These are phyloP conservation scores for Phytophthora citrophthora DNA, from an alignment of 352 stramenopile species.

Conservation along the genomic window DNA sequence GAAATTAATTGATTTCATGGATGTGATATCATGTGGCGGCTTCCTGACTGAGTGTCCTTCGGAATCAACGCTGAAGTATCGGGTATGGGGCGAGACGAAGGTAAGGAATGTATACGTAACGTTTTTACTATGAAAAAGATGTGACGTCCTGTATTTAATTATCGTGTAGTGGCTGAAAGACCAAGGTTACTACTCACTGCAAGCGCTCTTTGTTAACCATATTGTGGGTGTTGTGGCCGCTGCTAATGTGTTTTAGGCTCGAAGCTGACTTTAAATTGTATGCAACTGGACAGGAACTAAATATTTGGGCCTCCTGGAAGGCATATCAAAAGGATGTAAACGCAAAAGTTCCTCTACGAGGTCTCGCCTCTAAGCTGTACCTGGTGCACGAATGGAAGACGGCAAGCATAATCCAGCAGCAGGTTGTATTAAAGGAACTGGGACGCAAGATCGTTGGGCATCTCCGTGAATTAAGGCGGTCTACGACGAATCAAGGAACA, in stretches of 20 bases:
- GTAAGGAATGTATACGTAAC: constrained; percentile 17
- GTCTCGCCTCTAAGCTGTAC: constrained; percentile 57
- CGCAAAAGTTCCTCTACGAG: constrained; percentile 50
- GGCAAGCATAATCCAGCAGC: constrained; percentile 20
- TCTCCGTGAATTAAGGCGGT: constrained; percentile 24
- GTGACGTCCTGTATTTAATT: constrained; percentile 3
- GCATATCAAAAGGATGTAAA: constrained; percentile 34
- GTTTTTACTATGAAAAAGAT: not conserved
- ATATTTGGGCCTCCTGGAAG: constrained; percentile 70
- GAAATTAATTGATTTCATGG: constrained; percentile 51
- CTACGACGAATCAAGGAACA: constrained; percentile 1
- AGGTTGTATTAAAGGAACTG: constrained; percentile 28
- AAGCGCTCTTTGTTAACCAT: constrained; percentile 75
- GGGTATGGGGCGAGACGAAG: constrained; percentile 58
- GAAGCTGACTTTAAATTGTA: constrained; percentile 12
- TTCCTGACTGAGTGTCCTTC: constrained; percentile 57
- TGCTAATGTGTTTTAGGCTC: not conserved
- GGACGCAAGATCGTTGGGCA: constrained; percentile 24
- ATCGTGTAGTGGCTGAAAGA: constrained; percentile 60
- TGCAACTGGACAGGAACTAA: constrained; percentile 56
- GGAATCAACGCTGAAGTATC: constrained; percentile 39
- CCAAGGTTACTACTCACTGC: constrained; percentile 69
- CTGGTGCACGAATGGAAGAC: constrained; percentile 55
- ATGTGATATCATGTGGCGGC: constrained; percentile 54
- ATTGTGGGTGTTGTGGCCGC: constrained; percentile 52